Evolutionary conservation across 345 rosid species (phyloP).

Genomic region (Odontarrhena argentea): DNA sequence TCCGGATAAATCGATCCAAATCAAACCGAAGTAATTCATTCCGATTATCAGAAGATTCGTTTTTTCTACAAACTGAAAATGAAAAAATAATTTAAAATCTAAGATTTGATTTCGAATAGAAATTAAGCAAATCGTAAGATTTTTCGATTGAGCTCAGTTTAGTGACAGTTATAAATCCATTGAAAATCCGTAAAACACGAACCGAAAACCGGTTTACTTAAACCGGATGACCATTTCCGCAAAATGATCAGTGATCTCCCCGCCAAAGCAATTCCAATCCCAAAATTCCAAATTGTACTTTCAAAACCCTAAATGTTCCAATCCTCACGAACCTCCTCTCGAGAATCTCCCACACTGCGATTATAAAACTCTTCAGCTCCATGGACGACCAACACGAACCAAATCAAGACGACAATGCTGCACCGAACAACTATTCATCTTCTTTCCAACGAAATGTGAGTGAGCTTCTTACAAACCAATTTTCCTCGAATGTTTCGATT

Average conservation of each 20-base stretch:
- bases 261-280: constrained; percentile 18
- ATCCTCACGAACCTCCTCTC: neutral
- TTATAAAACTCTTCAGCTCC: neutral
- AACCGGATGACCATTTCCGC: constrained; percentile 15
- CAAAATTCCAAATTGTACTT: neutral
- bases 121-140: too few relatives aligned
- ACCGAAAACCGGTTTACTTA: constrained; percentile 4
- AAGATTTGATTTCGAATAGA: too few relatives aligned
- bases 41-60: too few relatives aligned
- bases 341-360: neutral
- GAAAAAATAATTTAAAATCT: too few relatives aligned
- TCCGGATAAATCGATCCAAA: too few relatives aligned
- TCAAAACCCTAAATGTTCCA: constrained; percentile 27
- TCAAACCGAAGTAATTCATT: too few relatives aligned
- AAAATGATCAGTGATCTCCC: neutral
- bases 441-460: constrained; percentile 34
- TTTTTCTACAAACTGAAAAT: too few relatives aligned
- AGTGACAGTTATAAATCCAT: too few relatives aligned
- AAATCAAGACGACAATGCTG: neutral
- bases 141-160: too few relatives aligned
- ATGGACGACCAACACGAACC: constrained; percentile 17
- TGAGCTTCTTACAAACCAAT: neutral
- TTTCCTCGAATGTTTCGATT: neutral
- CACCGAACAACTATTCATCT: neutral
- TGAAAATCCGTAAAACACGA: too few relatives aligned